Percentiles rank a stretch among this genome's conserved stretches.
Evolutionary conservation across 306 rosid genomes (phyloP).

Genomic region (Cucumis cinereus): DNA sequence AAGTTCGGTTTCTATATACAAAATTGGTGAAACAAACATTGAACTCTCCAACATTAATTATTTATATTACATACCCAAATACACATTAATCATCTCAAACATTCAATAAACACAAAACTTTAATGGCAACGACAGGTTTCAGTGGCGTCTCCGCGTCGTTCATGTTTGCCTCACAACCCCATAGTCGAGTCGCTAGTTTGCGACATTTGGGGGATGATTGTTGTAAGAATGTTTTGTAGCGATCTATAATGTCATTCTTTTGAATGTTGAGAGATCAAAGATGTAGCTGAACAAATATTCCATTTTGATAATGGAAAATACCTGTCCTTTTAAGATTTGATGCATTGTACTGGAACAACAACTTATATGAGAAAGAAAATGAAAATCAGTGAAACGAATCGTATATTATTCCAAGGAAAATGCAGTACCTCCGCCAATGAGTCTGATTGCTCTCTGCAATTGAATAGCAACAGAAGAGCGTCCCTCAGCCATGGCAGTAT

Average conservation of each 20-base stretch:
- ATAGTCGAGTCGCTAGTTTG: slow-evolving; percentile 50
- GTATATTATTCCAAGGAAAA: background rate
- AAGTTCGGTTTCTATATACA: no score
- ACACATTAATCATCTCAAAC: no score
- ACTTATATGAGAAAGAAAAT: background rate
- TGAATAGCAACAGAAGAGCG: slow-evolving; percentile 1
- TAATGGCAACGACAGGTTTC: slow-evolving; percentile 29
- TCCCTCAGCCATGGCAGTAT: slow-evolving; percentile 19
- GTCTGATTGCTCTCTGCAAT: slow-evolving; percentile 28
- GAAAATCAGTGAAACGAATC: background rate
- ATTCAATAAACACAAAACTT: slow-evolving; percentile 13
- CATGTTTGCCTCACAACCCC: slow-evolving; percentile 75
- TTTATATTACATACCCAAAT: no score
- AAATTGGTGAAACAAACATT: no score
- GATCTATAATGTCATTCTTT: slow-evolving; percentile 56
- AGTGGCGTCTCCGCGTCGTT: slow-evolving; percentile 32
- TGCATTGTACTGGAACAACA: background rate
- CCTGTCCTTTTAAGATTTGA: background rate
- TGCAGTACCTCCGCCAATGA: slow-evolving; percentile 33
- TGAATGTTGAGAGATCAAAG: slow-evolving; percentile 51
- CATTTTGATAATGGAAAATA: background rate
- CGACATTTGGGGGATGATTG: slow-evolving; percentile 63
- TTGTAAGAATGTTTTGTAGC: slow-evolving; percentile 53
- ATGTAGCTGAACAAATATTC: slow-evolving; percentile 45
- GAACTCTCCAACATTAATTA: no score